Evolutionary conservation across 805 yeast species (phyloP), one percentile per base, ranked within the genome.

Genomic region (Vanderwaltozyma yarrowii): DNA sequence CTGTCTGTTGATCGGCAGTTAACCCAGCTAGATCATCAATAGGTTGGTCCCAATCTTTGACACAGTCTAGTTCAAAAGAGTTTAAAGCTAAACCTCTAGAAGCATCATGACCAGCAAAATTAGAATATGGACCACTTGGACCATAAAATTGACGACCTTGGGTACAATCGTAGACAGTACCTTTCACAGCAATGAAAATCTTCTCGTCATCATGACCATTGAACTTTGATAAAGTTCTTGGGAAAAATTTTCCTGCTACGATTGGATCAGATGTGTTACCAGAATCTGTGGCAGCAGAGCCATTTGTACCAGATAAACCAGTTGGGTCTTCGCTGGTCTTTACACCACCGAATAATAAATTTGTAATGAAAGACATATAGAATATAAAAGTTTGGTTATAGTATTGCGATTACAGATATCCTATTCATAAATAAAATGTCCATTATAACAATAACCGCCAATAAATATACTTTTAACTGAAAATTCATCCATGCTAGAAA

Each of bases 61-160:
- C 65, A 56, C 69, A 69, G 38, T 67, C 73, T 17, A 66, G 46
- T 36, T 87, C 96, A 61, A 88, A 89, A 14, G 94, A 82, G 60
- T 87, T 88, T 50, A 74, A 66, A 1, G 96, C 96, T 39, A 89
- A 70, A 0, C 96, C 97, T 46, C 97, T 69, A 1, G 94, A 80
- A 3, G 96, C 96, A 62, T 89, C 97, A 48, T 84, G 80, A 2
- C 97, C 97, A 0, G 96, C 96, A 68, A 89, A 89, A 54, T 83
- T 85, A 31, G 83, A 78, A 62, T 89, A 89, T 0, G 96, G 95
- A 0, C 96, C 96, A 23, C 89, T 84, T 6, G 97, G 97, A 0
- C 97, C 97, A 60, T 89, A 89, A 56, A 89, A 88, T 33, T 74
- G 73, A 46, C 88, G 74, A 0, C 94, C 94, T 10, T 68, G 66